Conservation (phyloP, 306 rosid genomes). For the Fragaria vesca region DNA sequence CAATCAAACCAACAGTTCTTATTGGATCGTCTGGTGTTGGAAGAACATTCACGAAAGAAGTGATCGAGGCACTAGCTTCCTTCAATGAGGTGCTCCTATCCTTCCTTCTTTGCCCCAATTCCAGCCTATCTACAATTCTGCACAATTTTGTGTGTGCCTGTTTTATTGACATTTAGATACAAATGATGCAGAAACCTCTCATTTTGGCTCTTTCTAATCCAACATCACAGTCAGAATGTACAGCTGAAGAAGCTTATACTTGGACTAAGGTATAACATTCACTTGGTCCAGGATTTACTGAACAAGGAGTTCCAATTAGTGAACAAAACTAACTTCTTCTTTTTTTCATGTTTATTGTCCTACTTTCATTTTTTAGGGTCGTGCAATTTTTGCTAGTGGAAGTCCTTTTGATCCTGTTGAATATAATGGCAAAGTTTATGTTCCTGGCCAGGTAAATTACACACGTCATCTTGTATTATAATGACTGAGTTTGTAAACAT, state of each 20-base stretch:
- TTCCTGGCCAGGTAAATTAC: conserved; percentile 73
- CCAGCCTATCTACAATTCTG: not conserved
- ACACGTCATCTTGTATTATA: conserved; percentile 11
- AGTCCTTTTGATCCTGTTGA: conserved; percentile 91
- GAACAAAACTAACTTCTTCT: conserved; percentile 6
- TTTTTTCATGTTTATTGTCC: conserved; percentile 5
- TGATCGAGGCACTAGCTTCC: conserved; percentile 64
- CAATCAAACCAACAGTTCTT: conserved; percentile 79
- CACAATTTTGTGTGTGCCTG: not conserved
- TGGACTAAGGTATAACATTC: conserved; percentile 65
- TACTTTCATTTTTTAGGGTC: conserved; percentile 47
- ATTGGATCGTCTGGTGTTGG: conserved; percentile 93
- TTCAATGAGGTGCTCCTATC: conserved; percentile 52
- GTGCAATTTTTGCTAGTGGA: conserved; percentile 89
- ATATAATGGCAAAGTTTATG: conserved; percentile 61
- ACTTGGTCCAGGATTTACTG: not conserved
- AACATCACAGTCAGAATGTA: conserved; percentile 89
- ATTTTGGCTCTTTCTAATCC: conserved; percentile 93
- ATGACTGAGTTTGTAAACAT: not conserved
- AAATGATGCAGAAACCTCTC: conserved; percentile 71
- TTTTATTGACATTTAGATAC: conserved; percentile 11
- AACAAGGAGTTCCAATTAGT: not conserved
- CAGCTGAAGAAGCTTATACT: conserved; percentile 87
- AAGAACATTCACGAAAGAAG: conserved; percentile 79
- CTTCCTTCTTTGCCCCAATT: conserved; percentile 7